Evolutionary conservation across 306 rosid species (phyloP), one percentile per base, ranked within the genome.

Genomic region (Quillaja saponaria): DNA sequence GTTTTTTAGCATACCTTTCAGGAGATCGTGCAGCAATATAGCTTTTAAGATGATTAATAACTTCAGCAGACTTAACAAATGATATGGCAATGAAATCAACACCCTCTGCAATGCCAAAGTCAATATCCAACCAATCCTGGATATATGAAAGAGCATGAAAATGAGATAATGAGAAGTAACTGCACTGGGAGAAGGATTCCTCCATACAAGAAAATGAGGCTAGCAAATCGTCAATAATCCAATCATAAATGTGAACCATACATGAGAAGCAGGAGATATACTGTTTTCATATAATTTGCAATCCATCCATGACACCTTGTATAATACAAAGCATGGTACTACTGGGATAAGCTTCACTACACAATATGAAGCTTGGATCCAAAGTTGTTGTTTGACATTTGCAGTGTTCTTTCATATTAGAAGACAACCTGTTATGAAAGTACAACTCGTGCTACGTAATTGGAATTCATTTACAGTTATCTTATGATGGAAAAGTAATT

Each of bases 41-140:
- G 81, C 99, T 94, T 76, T 89, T 89, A 66, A 94, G 99, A 80
- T 94, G 97, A 37, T 84, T 94, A 68, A 94, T 87, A 70, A 94
- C 99, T 83, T 94, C 99, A 66, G 99, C 95, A 52, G 99, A 94
- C 79, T 94, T 94, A 55, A 94, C 99, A 80, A 94, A 94, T 35
- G 97, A 94, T 70, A 94, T 86, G 49, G 99, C 91, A 51, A 94
- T 80, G 76, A 94, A 94, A 72, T 94, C 99, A 68, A 94, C 99
- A 11, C 95, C 90, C 77, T 87, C 96, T 25, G 95, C 83, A 82
- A 94, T 94, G 45, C 97, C 99, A 63, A 89, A 94, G 83, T 94
- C 99, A 8, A 94, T 89, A 78, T 94, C 99, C 87, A 94, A 66
- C 99, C 99, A 94, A 75, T 94, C 99, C 99, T 94, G 81, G 47